phyloP scores from a whole-genome alignment of 2,329 filamentous ascomycete genomes.

The Hypoxylon sp. region DNA sequence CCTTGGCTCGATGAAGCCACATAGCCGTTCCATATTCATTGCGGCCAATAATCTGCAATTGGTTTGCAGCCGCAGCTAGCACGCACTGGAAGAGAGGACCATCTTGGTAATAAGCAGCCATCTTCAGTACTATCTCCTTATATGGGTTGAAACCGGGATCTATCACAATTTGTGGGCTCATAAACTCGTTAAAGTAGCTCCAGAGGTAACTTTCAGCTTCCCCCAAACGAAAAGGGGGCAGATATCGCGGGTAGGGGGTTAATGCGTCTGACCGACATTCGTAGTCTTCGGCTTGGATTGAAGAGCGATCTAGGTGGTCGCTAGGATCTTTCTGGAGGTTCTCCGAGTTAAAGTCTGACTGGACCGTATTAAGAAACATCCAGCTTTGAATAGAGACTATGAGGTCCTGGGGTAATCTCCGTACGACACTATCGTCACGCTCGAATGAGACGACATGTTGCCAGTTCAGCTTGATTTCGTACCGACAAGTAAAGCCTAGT shows the following conservation, averaged over 20 bases:
- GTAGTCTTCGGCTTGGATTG: not conserved
- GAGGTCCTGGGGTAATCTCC: constrained; percentile 27
- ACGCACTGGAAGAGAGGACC: constrained; percentile 52
- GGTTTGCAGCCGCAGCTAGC: constrained; percentile 51
- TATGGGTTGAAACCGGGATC: constrained; percentile 49
- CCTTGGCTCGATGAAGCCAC: constrained; percentile 46
- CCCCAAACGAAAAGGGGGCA: constrained; percentile 41
- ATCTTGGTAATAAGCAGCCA: constrained; percentile 44
- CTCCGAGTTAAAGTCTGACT: constrained; percentile 31
- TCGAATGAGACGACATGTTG: constrained; percentile 29
- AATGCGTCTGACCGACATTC: constrained; percentile 11
- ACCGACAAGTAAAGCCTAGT: constrained; percentile 46
- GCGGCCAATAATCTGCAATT: constrained; percentile 49
- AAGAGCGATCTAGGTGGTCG: not conserved
- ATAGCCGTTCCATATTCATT: constrained; percentile 38
- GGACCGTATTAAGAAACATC: constrained; percentile 40
- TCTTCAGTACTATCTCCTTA: constrained; percentile 48
- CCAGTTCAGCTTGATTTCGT: constrained; percentile 47
- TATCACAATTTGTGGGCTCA: constrained; percentile 49
- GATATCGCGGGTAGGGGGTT: constrained; percentile 29
- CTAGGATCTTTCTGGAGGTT: not conserved
- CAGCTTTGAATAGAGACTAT: constrained; percentile 38
- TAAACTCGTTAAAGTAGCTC: constrained; percentile 49
- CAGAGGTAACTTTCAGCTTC: constrained; percentile 46
- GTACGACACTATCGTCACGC: not conserved